Evolutionary conservation across 176 grass and related monocot genomes (phyloP), one percentile per base, ranked within the genome.

Genomic region (Aegilops umbellulata): DNA sequence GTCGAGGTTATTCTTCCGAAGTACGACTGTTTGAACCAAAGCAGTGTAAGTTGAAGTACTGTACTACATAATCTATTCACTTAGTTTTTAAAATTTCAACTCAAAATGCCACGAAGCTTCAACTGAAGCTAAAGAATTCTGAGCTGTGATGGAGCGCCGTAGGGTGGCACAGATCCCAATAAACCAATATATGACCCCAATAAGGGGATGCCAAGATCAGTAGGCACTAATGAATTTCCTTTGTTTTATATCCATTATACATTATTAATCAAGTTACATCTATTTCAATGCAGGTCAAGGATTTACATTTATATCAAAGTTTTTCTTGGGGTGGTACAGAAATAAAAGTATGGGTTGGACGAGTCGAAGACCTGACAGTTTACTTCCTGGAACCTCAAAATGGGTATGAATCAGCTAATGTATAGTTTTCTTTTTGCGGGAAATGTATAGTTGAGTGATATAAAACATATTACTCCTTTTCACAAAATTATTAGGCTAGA

Each of bases 301-400:
- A 95, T 76, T 88, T 98, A 31, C 89, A 95, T 49, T 69, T 83
- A 22, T 73, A 35, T 49, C 86, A 30, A 77, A 95, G 80, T 69
- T 95, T 93, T 75, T n/a, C 36, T 60, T 93, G 83, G 87, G 67
- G 77, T 61, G 93, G 91, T 51, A 94, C 83, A 41, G 93, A 98
- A 72, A 89, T 98, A 88, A 98, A 87, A 84, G 95, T 98, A 44
- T 95, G 93, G 95, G 73, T 73, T 77, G 93, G 93, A 84, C 81
- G 75, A 81, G 95, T 98, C 8, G 93, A 94, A 89, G 84, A 87
- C 11, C 88, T 98, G 51, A 73, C 89, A 78, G 93, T 98, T 82
- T 93, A 98, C 89, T 98, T 98, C 89, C 82, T 98, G 44, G 95
- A 98, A 57, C 95, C 95, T 64, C 85, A 92, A 89, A 95, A 95